Base-by-base conservation (phyloP, 1,284 basidiomycete genomes). In the Sporisorium scitamineum region DNA sequence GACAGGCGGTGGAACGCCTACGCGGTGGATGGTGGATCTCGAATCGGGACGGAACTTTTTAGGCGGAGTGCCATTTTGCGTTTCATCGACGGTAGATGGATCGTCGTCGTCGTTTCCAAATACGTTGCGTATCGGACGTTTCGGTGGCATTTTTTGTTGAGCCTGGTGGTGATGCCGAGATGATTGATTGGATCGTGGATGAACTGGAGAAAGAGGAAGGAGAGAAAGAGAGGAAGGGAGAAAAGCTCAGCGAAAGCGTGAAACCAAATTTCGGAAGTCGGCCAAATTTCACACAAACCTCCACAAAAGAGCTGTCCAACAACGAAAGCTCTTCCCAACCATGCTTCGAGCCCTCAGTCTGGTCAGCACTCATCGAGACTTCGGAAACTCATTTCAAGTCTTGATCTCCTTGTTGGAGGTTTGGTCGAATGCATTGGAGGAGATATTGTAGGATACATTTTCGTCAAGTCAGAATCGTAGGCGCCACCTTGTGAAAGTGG, bases 21-120 rank as follows among this genome's bases (percentile, higher is more conserved):
- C 20, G n/a, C 63, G 56, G 22, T 61, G 54, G 6, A 62, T 41
- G 13, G 55, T 51, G 7, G 58, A 27, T n/a, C 48, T 41, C 0
- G 62, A 16, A 24, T 59, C 65, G 3, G 63, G 39, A 29, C 69
- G 62, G 39, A 60, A 48, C 48, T 58, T 70, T 27, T 75, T 75
- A 16, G 67, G 72, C 20, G 72, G 72, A 0, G 72, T 75, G 24
- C 62, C 71, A 31, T 56, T 67, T 3, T 27, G 58, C 27, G 51
- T 27, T 3, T 39, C 26, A n/a, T 50, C 20, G 22, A 41, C 6
- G 10, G 34, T 13, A 3, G 44, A 42, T 2, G 27, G n/a, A 32
- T 68, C 66, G 24, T 78, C 76, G 5, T 78, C 68, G 45, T 69
- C 72, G 29, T 71, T 58, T 37, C 50, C 76, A 44, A 78, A 75